phyloP scores from a whole-genome alignment of 352 stramenopile genomes.

The Paralagenidium karlingii region DNA sequence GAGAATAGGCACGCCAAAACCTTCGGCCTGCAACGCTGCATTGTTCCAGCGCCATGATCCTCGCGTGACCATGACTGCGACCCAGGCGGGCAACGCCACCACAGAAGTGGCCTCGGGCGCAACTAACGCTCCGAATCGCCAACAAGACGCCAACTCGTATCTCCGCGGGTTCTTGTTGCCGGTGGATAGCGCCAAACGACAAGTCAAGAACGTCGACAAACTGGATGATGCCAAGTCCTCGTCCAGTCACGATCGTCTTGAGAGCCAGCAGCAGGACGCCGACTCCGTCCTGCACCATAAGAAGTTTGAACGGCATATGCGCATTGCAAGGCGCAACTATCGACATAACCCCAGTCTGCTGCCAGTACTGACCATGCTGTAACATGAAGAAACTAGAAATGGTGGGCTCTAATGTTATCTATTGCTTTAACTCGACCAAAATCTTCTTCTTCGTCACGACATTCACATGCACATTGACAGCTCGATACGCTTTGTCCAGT shows the following conservation, averaged over 20 bases:
- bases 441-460: too few relatives aligned
- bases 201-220: neutral
- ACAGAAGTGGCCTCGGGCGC: neutral
- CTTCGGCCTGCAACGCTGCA: constrained; percentile 39
- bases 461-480: constrained; percentile 28
- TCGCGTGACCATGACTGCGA: too few relatives aligned
- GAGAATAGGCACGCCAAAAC: constrained; percentile 25
- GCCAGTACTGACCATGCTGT: constrained; percentile 12
- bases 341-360: constrained; percentile 24
- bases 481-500: constrained; percentile 26
- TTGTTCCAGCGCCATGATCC: too few relatives aligned
- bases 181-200: constrained; percentile 31
- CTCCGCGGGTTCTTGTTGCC: constrained; percentile 31
- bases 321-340: constrained; percentile 36
- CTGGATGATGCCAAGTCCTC: constrained; percentile 1
- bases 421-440: too few relatives aligned
- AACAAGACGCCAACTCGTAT: constrained; percentile 8
- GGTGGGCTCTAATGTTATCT: too few relatives aligned
- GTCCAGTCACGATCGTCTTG: too few relatives aligned
- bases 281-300: constrained; percentile 26
- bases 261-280: constrained; percentile 21
- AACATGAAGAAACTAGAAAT: constrained; percentile 2
- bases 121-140: neutral
- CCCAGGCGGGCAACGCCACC: constrained; percentile 1
- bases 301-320: constrained; percentile 72